phyloP scores from a whole-genome alignment of 75 land plant species.

The Pinus taeda region DNA sequence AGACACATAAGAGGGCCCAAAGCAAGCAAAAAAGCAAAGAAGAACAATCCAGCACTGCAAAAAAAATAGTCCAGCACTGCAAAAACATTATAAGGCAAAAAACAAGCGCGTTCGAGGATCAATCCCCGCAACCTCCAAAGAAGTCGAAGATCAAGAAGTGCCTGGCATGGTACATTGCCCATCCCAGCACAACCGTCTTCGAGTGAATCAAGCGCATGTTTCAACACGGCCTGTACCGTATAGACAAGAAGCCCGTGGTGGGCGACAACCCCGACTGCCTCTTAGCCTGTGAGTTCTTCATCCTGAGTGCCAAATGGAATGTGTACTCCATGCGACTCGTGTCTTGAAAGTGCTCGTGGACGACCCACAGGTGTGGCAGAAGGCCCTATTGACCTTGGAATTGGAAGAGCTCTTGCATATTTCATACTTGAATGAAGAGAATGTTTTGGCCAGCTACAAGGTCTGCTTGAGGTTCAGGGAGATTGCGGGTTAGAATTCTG shows the following conservation, averaged over 20 bases:
- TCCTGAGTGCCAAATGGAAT: constrained; percentile 85
- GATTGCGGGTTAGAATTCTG: constrained; percentile 17
- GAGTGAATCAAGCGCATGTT: constrained; percentile 72
- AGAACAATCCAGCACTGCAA: constrained; percentile 10
- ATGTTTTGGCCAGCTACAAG: constrained; percentile 30
- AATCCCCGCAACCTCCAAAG: background rate
- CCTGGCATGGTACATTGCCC: constrained; percentile 16
- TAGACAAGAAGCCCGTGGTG: constrained; percentile 37
- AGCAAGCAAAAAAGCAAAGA: no score
- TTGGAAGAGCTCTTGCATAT: constrained; percentile 36
- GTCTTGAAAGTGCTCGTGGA: constrained; percentile 52
- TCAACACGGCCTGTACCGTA: constrained; percentile 70
- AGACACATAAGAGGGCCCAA: no score
- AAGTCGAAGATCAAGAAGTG: constrained; percentile 12
- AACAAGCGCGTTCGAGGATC: no score
- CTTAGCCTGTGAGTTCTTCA: constrained; percentile 42
- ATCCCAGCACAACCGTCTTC: constrained; percentile 23
- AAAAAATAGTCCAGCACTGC: no score
- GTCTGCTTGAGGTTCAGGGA: constrained; percentile 46
- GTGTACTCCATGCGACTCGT: constrained; percentile 71
- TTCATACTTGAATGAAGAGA: constrained; percentile 29
- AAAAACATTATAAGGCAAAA: no score
- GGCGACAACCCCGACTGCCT: constrained; percentile 15
- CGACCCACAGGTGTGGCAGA: constrained; percentile 60
- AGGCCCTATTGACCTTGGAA: constrained; percentile 56